A percentile compares a stretch with the other conserved stretches of the same genome.
phyloP scores from a whole-genome alignment of 2,329 filamentous ascomycete genomes.

The Xylaria hypoxylon region DNA sequence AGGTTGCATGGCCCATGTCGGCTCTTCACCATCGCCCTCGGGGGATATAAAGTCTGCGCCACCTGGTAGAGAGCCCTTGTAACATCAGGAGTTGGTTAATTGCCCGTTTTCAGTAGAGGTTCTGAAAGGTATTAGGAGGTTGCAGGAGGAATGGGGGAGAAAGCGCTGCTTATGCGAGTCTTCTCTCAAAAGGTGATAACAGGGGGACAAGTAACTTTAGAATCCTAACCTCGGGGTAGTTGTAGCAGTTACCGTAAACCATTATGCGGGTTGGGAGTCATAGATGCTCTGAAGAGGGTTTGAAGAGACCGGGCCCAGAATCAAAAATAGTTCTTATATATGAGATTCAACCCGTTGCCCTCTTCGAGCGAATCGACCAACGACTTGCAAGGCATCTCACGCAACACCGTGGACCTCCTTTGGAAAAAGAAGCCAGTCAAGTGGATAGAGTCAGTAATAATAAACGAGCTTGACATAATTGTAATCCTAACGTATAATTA shows the following conservation, averaged over 20 bases:
- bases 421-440: background rate
- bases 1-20: conserved; percentile 8
- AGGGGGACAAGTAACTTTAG: background rate
- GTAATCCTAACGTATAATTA: background rate
- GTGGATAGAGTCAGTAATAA: no score
- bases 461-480: background rate
- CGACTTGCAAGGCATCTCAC: background rate
- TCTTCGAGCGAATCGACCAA: background rate
- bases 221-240: background rate
- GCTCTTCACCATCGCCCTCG: background rate
- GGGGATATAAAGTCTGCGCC: background rate
- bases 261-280: background rate
- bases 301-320: background rate
- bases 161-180: background rate
- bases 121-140: background rate
- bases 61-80: conserved; percentile 4
- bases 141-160: background rate
- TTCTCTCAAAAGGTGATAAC: background rate
- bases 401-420: background rate
- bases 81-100: conserved; percentile 2
- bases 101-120: background rate
- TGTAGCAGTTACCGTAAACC: background rate
- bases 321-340: background rate
- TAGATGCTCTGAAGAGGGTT: background rate
- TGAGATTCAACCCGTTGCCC: background rate